Percentiles rank a stretch among this genome's conserved stretches.
Evolutionary conservation across 2,329 filamentous ascomycete species (phyloP).

Genomic region (Paecilomyces fulvus): DNA sequence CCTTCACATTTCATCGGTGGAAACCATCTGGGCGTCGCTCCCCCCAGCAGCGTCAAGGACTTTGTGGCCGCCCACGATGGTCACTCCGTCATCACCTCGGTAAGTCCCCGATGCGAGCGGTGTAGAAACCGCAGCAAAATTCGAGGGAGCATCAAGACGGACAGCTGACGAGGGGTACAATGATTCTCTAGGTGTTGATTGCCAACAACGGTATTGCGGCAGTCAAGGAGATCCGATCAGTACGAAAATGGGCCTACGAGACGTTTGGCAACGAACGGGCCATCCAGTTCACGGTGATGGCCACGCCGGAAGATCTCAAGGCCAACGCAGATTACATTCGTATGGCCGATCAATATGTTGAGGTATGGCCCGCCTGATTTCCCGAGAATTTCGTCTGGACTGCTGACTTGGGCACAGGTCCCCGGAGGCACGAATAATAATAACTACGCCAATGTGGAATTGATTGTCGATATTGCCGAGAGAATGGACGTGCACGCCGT

Average conservation of each 20-base stretch:
- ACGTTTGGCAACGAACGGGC: conserved; percentile 96
- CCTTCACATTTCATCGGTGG: conserved; percentile 95
- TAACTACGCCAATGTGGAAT: conserved; percentile 99
- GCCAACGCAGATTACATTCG: conserved; percentile 99
- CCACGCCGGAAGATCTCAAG: conserved; percentile 91
- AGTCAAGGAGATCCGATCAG: conserved; percentile 97
- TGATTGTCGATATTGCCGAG: conserved; percentile 97
- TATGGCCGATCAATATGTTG: conserved; percentile 99
- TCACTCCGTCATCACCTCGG: conserved; percentile 97
- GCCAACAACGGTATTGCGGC: conserved; percentile 99
- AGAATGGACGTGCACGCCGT: conserved; percentile 98
- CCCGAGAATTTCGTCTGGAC: not conserved
- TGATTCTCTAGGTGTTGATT: conserved; percentile 68
- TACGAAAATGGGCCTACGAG: conserved; percentile 99
- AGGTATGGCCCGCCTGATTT: conserved; percentile 42
- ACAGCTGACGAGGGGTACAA: not conserved
- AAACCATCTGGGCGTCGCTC: conserved; percentile 73
- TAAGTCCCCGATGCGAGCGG: conserved; percentile 43
- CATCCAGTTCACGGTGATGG: conserved; percentile 99
- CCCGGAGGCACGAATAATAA: conserved; percentile 99
- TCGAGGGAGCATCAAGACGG: not conserved
- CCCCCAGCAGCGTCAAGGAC: conserved; percentile 85
- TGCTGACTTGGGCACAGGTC: conserved; percentile 52
- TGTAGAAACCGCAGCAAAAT: not conserved
- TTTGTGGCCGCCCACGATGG: conserved; percentile 85